Evolutionary conservation across 1,284 basidiomycete genomes (phyloP).

Genomic region (Melampsora americana): DNA sequence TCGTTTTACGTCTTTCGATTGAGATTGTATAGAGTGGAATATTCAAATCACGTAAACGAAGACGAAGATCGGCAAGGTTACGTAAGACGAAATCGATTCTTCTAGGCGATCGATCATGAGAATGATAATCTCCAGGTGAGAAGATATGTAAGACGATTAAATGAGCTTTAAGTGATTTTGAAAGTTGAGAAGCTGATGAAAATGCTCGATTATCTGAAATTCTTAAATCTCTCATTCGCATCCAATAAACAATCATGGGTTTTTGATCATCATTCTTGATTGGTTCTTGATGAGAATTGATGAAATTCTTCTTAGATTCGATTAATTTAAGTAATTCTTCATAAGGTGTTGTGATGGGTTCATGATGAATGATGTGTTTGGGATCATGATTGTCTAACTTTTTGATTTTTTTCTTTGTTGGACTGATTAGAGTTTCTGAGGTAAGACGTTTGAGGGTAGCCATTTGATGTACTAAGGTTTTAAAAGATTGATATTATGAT

Average conservation of each 20-base stretch:
- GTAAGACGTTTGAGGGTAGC: slow-evolving; percentile 4
- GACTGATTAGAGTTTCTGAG: not conserved
- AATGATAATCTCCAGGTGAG: slow-evolving; percentile 76
- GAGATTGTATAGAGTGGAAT: slow-evolving; percentile 71
- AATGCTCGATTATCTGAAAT: slow-evolving; percentile 79
- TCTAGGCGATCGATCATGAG: slow-evolving; percentile 74
- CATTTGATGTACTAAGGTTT: not conserved
- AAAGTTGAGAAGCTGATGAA: slow-evolving; percentile 53
- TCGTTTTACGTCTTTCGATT: slow-evolving; percentile 60
- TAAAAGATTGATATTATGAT: no score
- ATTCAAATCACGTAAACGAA: slow-evolving; percentile 63
- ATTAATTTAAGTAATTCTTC: slow-evolving; percentile 60
- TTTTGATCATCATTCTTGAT: slow-evolving; percentile 54
- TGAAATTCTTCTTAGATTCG: slow-evolving; percentile 52
- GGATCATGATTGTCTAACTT: not conserved
- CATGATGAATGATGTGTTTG: not conserved
- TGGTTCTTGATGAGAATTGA: slow-evolving; percentile 50
- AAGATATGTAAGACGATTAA: slow-evolving; percentile 73
- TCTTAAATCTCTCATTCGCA: slow-evolving; percentile 84
- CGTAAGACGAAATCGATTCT: slow-evolving; percentile 82
- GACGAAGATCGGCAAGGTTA: slow-evolving; percentile 67
- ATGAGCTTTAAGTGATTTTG: slow-evolving; percentile 66
- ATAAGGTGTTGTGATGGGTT: slow-evolving; percentile 42
- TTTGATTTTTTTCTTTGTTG: not conserved
- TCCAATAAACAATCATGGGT: slow-evolving; percentile 77